Evolutionary conservation across 2,329 filamentous ascomycete species (phyloP).

Genomic region (Xylariaceae sp.): DNA sequence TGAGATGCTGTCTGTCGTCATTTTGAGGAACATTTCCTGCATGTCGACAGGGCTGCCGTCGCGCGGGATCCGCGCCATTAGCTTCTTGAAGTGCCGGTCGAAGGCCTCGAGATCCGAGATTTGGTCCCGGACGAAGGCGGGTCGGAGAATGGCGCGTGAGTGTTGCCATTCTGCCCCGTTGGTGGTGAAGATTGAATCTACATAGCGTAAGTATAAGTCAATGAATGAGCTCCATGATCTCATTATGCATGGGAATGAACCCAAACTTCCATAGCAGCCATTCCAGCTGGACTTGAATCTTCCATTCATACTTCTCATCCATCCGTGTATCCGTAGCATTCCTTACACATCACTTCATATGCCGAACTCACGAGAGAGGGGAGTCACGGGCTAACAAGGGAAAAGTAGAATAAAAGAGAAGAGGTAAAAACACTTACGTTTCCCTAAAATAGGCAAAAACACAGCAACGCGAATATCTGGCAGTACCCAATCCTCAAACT

Average conservation of each 20-base stretch:
- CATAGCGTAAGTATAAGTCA: too few relatives aligned
- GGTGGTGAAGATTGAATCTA: conserved; percentile 48
- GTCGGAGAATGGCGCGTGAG: conserved; percentile 49
- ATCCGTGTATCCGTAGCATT: too few relatives aligned
- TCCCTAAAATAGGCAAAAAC: conserved; percentile 43
- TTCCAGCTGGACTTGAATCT: too few relatives aligned
- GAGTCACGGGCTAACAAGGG: neutral
- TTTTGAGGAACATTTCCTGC: conserved; percentile 58
- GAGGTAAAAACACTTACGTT: conserved; percentile 21
- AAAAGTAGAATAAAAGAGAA: neutral
- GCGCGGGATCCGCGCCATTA: conserved; percentile 55
- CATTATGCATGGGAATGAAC: too few relatives aligned
- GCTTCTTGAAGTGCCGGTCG: conserved; percentile 61
- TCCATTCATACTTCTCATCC: neutral
- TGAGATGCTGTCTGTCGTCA: conserved; percentile 64
- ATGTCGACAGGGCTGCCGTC: conserved; percentile 57
- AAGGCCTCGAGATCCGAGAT: conserved; percentile 66
- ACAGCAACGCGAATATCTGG: conserved; percentile 34
- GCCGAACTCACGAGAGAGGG: neutral
- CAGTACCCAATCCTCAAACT: conserved; percentile 48
- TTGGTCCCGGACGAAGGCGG: conserved; percentile 50
- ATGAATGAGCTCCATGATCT: too few relatives aligned
- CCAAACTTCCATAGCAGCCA: too few relatives aligned
- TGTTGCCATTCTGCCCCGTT: conserved; percentile 52
- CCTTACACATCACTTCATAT: too few relatives aligned